Conservation (phyloP, 2,329 filamentous ascomycete genomes). For the Aspergillus phoenicis region DNA sequence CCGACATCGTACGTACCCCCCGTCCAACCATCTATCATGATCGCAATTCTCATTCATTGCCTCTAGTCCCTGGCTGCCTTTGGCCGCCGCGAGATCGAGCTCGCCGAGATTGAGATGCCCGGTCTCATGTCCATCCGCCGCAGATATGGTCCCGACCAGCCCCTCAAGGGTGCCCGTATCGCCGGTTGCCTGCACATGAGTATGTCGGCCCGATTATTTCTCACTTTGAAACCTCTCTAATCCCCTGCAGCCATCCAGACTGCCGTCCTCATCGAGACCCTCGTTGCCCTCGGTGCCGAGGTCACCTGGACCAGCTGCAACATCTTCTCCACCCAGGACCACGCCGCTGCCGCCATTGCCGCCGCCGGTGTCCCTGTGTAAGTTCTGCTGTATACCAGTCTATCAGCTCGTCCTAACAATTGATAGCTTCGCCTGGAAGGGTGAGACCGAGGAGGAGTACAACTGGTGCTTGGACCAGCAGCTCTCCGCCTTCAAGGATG, state of each 20-base stretch:
- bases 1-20: conserved; percentile 70
- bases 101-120: conserved; percentile 95
- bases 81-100: conserved; percentile 97
- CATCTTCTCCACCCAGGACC: conserved; percentile 99
- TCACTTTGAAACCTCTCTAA: conserved; percentile 10
- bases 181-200: conserved; percentile 99
- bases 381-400: conserved; percentile 35
- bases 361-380: conserved; percentile 85
- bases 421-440: conserved; percentile 69
- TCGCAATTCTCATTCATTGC: background rate
- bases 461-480: conserved; percentile 99
- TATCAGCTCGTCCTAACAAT: background rate
- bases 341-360: conserved; percentile 96
- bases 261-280: conserved; percentile 97
- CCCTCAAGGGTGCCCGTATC: conserved; percentile 90
- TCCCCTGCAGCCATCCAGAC: conserved; percentile 79
- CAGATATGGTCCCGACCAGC: conserved; percentile 93
- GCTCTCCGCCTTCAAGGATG: conserved; percentile 93
- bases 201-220: conserved; percentile 43
- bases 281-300: conserved; percentile 91
- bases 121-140: conserved; percentile 92
- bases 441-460: conserved; percentile 99
- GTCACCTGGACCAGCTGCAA: conserved; percentile 99
- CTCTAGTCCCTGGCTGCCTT: conserved; percentile 83
- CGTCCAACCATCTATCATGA: background rate